These are phyloP conservation scores for Sherardia arvensis DNA, from an alignment of 257 asterid genomes.

Conservation along the genomic window DNA sequence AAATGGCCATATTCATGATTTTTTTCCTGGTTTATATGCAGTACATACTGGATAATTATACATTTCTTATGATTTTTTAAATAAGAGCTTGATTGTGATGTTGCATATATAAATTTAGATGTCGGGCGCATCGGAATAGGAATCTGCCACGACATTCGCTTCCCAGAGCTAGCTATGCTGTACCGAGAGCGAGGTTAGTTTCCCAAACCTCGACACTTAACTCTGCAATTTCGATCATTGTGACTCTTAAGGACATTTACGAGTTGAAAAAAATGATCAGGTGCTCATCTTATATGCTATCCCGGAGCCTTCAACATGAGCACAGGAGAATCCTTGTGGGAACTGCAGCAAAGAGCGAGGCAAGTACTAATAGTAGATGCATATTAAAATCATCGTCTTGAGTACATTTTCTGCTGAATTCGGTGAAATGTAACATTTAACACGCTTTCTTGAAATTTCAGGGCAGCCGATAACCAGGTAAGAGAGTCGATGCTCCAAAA, in stretches of 20 bases:
- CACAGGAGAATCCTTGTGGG: constrained; percentile 32
- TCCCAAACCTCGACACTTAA: background rate
- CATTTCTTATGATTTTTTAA: too few species aligned
- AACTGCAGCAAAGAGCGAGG: constrained; percentile 39
- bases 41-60: too few species aligned
- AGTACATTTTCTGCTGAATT: background rate
- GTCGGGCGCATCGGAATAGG: constrained; percentile 36
- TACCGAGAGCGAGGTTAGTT: constrained; percentile 24
- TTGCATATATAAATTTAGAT: constrained; percentile 14
- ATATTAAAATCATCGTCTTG: background rate
- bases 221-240: background rate
- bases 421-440: background rate
- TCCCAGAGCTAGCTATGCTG: constrained; percentile 39
- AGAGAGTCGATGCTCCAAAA: background rate
- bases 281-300: constrained; percentile 35
- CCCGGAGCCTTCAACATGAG: constrained; percentile 37
- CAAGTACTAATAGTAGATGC: constrained; percentile 11
- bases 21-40: too few species aligned
- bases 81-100: background rate
- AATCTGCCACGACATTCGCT: constrained; percentile 38
- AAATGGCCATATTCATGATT: background rate
- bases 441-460: constrained; percentile 10
- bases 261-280: constrained; percentile 2
- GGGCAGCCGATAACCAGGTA: constrained; percentile 42
- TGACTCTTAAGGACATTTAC: background rate